A percentile compares a stretch with the other conserved stretches of the same genome.
phyloP scores from a whole-genome alignment of 495 filamentous ascomycete genomes.

The Penicillium cosmopolitanum region DNA sequence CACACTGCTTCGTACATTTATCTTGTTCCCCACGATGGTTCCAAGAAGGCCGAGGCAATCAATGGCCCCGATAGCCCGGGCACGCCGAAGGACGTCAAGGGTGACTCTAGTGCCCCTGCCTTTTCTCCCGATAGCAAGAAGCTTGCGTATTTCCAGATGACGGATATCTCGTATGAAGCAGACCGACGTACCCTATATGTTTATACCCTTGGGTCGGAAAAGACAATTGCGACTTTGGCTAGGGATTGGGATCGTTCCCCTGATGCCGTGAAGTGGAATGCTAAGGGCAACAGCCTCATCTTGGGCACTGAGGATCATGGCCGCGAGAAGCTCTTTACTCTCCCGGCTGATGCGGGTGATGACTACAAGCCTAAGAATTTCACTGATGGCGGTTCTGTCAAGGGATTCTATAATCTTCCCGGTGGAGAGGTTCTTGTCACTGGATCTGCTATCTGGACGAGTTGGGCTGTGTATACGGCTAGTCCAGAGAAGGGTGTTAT shows the following conservation, averaged over 20 bases:
- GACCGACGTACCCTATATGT: slow-evolving; percentile 43
- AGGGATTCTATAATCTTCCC: slow-evolving; percentile 36
- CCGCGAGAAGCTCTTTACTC: slow-evolving; percentile 32
- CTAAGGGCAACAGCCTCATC: slow-evolving; percentile 37
- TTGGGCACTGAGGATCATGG: slow-evolving; percentile 38
- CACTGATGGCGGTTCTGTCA: slow-evolving; percentile 29
- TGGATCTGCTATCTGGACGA: slow-evolving; percentile 36
- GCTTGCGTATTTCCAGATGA: slow-evolving; percentile 47
- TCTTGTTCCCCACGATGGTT: slow-evolving; percentile 43
- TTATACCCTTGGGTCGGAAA: slow-evolving; percentile 32
- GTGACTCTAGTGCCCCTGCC: slow-evolving; percentile 36
- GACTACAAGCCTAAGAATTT: slow-evolving; percentile 40
- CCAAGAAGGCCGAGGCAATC: slow-evolving; percentile 32
- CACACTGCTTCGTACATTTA: slow-evolving; percentile 45
- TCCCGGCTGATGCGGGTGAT: slow-evolving; percentile 34
- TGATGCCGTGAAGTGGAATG: slow-evolving; percentile 37
- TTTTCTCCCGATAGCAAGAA: slow-evolving; percentile 44
- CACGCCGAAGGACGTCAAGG: slow-evolving; percentile 33
- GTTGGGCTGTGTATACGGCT: slow-evolving; percentile 38
- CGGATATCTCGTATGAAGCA: slow-evolving; percentile 39
- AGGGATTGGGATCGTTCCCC: slow-evolving; percentile 48
- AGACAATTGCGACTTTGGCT: slow-evolving; percentile 36
- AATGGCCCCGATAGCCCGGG: slow-evolving; percentile 38
- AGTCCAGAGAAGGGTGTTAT: slow-evolving; percentile 30
- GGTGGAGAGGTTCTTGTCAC: slow-evolving; percentile 40